A percentile compares a stretch with the other conserved stretches of the same genome.
Conservation (phyloP, 306 rosid genomes). For the Prunus armeniaca region DNA sequence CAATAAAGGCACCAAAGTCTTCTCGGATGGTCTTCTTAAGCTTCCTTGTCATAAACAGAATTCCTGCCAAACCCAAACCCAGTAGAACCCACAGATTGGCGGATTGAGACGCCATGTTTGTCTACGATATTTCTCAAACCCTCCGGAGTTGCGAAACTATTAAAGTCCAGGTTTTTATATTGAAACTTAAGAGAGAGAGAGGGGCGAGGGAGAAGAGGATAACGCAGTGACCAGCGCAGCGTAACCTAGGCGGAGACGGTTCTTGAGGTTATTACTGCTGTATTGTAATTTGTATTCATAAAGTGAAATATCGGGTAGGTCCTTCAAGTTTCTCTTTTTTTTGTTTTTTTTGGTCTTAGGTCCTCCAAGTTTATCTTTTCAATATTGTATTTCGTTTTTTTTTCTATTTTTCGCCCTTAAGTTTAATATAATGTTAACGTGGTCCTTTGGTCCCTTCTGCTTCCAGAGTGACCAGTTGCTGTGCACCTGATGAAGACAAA, state of each 20-base stretch:
- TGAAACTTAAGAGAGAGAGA: background rate
- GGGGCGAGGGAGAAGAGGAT: background rate
- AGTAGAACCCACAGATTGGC: slow-evolving; percentile 78
- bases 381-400: background rate
- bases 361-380: background rate
- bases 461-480: background rate
- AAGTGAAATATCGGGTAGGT: background rate
- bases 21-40: slow-evolving; percentile 56
- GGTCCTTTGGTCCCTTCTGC: too few species aligned
- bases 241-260: slow-evolving; percentile 11
- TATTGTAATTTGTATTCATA: background rate
- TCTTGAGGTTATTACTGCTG: background rate
- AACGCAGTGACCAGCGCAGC: slow-evolving; percentile 14
- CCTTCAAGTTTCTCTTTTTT: background rate
- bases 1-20: slow-evolving; percentile 85
- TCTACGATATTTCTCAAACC: background rate
- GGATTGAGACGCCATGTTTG: slow-evolving; percentile 65
- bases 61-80: slow-evolving; percentile 90
- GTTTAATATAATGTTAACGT: too few species aligned
- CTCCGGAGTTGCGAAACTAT: background rate
- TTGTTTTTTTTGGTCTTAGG: background rate
- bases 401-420: background rate
- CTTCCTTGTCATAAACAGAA: slow-evolving; percentile 60
- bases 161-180: background rate
- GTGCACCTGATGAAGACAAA: background rate